A percentile compares a stretch with the other conserved stretches of the same genome.
phyloP scores from a whole-genome alignment of 371 early-diverging fungal species.

The Circinella umbellata region DNA sequence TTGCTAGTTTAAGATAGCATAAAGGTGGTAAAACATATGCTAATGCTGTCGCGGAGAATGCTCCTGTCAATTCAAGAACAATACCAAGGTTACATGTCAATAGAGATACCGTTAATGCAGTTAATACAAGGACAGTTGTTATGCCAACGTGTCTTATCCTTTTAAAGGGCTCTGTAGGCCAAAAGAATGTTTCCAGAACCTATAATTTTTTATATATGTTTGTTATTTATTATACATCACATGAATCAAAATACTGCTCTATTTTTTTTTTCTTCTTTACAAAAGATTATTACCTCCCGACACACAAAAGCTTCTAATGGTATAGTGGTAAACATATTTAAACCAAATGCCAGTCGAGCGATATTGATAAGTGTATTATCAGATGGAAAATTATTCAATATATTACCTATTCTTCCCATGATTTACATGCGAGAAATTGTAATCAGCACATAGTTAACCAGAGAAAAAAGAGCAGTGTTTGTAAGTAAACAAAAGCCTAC shows the following conservation, averaged over 20 bases:
- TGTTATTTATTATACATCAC: neutral
- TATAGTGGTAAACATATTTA: conserved; percentile 84
- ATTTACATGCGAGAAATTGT: neutral
- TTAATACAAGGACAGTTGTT: conserved; percentile 64
- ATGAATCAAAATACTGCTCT: neutral
- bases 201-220: conserved; percentile 20
- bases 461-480: neutral
- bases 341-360: conserved; percentile 78
- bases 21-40: conserved; percentile 79
- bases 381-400: conserved; percentile 80
- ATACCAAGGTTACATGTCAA: conserved; percentile 76
- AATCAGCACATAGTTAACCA: neutral
- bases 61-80: conserved; percentile 79
- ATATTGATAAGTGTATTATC: conserved; percentile 75
- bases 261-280: too few relatives aligned
- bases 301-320: conserved; percentile 80
- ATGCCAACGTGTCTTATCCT: conserved; percentile 59
- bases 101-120: conserved; percentile 62
- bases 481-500: conserved; percentile 20
- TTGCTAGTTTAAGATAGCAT: conserved; percentile 67
- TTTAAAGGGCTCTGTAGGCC: conserved; percentile 54
- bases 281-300: conserved; percentile 54
- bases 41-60: conserved; percentile 77
- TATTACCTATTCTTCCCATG: conserved; percentile 55
- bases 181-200: conserved; percentile 68